phyloP scores from a whole-genome alignment of 2,329 filamentous ascomycete species.

The Paecilomyces variotii region DNA sequence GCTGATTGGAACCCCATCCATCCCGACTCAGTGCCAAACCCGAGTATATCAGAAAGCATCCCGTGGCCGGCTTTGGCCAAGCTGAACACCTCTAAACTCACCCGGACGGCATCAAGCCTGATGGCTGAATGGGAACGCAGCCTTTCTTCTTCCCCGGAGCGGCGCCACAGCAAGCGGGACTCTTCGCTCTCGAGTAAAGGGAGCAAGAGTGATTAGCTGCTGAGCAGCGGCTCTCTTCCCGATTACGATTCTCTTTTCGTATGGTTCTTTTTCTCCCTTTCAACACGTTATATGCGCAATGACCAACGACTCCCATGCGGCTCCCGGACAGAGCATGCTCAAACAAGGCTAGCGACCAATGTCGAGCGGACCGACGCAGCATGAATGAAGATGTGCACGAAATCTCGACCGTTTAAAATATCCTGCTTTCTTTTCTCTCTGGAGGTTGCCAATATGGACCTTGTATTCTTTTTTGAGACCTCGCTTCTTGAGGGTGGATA shows the following conservation, averaged over 20 bases:
- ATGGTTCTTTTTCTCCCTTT: background rate
- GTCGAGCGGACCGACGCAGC: background rate
- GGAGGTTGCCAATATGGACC: constrained; percentile 1
- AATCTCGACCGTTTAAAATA: background rate
- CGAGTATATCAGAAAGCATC: constrained; percentile 32
- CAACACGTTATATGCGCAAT: background rate
- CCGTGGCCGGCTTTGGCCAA: constrained; percentile 66
- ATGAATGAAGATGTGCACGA: background rate
- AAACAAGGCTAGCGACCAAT: background rate
- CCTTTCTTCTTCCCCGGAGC: constrained; percentile 46
- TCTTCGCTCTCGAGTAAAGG: constrained; percentile 17
- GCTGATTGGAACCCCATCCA: constrained; percentile 26
- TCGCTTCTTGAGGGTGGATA: background rate
- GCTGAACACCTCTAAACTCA: constrained; percentile 66
- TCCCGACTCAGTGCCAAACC: constrained; percentile 17
- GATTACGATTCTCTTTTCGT: background rate
- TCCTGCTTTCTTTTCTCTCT: background rate
- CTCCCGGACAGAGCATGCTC: background rate
- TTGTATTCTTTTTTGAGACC: constrained; percentile 9
- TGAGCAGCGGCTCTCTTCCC: background rate
- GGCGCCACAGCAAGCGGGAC: background rate
- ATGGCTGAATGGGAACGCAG: constrained; percentile 90
- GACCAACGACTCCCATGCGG: background rate
- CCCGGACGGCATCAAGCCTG: constrained; percentile 72
- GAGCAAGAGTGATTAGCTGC: constrained; percentile 23